Evolutionary conservation across 1,139 yeast species (phyloP).

Genomic region (Zygosaccharomyces sapae): DNA sequence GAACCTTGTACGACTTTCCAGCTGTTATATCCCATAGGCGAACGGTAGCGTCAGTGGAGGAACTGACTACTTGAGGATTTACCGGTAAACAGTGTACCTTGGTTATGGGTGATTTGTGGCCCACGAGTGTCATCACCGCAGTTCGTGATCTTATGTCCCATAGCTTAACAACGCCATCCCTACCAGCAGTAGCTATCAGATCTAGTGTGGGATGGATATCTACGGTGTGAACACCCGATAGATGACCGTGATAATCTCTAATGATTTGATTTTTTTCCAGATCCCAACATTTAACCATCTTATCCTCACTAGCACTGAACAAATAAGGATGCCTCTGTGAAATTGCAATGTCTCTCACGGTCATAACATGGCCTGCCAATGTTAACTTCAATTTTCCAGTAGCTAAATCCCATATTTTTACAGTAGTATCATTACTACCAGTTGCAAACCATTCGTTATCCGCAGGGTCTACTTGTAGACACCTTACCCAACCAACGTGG

Average conservation of each 20-base stretch:
- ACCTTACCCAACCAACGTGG: constrained; percentile 89
- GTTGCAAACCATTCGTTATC: constrained; percentile 88
- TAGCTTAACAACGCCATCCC: constrained; percentile 79
- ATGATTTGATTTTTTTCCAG: constrained; percentile 77
- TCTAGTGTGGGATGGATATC: constrained; percentile 86
- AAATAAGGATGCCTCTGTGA: constrained; percentile 79
- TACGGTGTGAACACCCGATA: constrained; percentile 80
- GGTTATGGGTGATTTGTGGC: constrained; percentile 75
- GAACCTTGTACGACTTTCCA: constrained; percentile 53
- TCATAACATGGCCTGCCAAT: constrained; percentile 86
- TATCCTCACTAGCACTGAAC: constrained; percentile 91
- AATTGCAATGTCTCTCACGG: constrained; percentile 71
- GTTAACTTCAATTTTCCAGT: constrained; percentile 66
- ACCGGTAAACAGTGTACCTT: constrained; percentile 61
- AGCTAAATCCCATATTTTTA: constrained; percentile 89
- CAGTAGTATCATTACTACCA: constrained; percentile 83
- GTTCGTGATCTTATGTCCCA: constrained; percentile 90
- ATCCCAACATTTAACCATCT: constrained; percentile 93
- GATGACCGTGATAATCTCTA: constrained; percentile 89
- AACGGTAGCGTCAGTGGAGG: constrained; percentile 82
- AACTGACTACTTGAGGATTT: constrained; percentile 82
- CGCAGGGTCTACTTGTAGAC: constrained; percentile 70
- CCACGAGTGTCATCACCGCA: constrained; percentile 72
- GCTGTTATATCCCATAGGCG: constrained; percentile 79
- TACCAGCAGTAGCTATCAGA: constrained; percentile 81